Evolutionary conservation across 139 green algal species (phyloP).

Genomic region (Chlamydomonas urium): DNA sequence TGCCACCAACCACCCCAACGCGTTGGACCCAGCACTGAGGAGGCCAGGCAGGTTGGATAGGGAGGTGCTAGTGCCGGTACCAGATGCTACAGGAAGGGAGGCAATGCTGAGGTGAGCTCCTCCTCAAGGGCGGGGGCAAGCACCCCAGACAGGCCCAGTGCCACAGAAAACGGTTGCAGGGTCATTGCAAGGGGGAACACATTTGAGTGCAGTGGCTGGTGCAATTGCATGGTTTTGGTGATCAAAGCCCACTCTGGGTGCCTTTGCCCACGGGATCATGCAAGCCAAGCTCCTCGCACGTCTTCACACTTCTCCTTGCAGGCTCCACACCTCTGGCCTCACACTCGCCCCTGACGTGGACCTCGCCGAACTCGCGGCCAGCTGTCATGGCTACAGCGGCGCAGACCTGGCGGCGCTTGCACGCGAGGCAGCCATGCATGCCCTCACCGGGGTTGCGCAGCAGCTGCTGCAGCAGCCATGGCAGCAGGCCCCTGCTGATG

Average conservation of each 20-base stretch:
- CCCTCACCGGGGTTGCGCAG: constrained; percentile 37
- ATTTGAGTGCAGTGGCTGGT: not conserved
- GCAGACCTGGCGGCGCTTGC: constrained; percentile 78
- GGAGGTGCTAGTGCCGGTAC: constrained; percentile 76
- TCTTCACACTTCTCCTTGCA: constrained; percentile 21
- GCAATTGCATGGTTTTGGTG: not conserved
- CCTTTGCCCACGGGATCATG: too few relatives aligned
- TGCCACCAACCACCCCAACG: constrained; percentile 85
- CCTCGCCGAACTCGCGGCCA: constrained; percentile 54
- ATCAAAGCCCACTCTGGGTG: too few relatives aligned
- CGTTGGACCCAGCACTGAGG: constrained; percentile 84
- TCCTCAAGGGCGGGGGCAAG: not conserved
- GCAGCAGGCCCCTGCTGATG: not conserved
- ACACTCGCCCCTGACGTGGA: constrained; percentile 58
- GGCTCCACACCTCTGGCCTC: constrained; percentile 51
- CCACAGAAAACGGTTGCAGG: not conserved
- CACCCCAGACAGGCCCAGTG: not conserved
- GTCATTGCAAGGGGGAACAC: not conserved
- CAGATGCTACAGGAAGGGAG: constrained; percentile 32
- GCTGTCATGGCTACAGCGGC: constrained; percentile 76
- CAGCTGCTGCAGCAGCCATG: not conserved
- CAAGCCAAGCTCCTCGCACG: too few relatives aligned
- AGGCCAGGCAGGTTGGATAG: constrained; percentile 81
- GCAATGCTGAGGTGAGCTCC: constrained; percentile 10
- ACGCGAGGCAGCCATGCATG: constrained; percentile 71